Evolutionary conservation across 2,329 filamentous ascomycete species (phyloP).

Genomic region (Hirsutella thompsonii): DNA sequence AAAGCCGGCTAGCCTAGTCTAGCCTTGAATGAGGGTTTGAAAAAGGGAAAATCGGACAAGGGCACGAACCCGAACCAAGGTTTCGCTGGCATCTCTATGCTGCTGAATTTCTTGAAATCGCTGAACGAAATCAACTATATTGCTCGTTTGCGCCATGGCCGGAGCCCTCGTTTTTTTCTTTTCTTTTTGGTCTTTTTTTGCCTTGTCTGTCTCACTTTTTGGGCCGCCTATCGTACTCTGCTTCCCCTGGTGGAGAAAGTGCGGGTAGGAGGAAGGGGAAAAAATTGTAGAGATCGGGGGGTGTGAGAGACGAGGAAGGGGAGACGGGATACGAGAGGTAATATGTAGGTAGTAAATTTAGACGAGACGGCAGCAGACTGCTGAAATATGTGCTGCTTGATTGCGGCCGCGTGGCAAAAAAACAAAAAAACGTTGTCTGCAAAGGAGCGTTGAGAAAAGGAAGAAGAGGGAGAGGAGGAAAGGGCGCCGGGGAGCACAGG

Average conservation of each 20-base stretch:
- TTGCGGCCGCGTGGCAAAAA: neutral
- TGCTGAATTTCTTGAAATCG: slow-evolving; percentile 31
- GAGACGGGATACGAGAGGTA: neutral
- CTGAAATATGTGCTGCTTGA: neutral
- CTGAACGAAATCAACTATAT: slow-evolving; percentile 31
- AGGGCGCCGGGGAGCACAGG: too few species aligned
- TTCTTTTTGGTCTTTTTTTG: neutral
- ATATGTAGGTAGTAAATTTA: neutral
- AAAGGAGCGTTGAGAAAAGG: neutral
- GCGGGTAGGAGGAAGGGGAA: too few species aligned
- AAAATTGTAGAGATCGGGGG: too few species aligned
- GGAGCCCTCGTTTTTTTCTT: neutral
- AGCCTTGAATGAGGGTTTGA: too few species aligned
- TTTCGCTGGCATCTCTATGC: slow-evolving; percentile 26
- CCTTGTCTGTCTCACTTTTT: neutral
- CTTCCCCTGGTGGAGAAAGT: too few species aligned
- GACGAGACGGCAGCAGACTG: neutral
- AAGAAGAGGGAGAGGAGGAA: neutral
- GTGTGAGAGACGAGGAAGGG: neutral
- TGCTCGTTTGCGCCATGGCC: slow-evolving; percentile 12
- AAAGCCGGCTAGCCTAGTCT: too few species aligned
- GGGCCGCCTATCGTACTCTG: too few species aligned
- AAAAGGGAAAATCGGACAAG: too few species aligned
- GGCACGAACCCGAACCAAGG: slow-evolving; percentile 33
- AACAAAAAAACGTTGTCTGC: neutral